A percentile compares a stretch with the other conserved stretches of the same genome.
Evolutionary conservation across 441 rosid genomes (phyloP).

Genomic region (Gossypium aridum): DNA sequence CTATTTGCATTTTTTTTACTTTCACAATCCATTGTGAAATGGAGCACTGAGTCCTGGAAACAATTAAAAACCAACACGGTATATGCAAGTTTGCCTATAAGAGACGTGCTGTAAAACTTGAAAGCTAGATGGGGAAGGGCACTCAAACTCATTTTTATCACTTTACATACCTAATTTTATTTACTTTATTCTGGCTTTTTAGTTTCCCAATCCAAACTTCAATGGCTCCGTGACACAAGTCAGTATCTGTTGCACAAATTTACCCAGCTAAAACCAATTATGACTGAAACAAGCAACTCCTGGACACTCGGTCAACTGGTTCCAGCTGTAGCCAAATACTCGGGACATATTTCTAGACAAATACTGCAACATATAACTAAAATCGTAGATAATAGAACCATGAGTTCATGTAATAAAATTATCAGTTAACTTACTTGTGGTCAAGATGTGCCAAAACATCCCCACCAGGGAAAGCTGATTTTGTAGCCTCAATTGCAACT

Average conservation of each 20-base stretch:
- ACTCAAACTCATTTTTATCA: background rate
- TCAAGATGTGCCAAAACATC: slow-evolving; percentile 78
- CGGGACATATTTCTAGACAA: background rate
- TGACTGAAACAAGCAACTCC: background rate
- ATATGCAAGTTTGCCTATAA: background rate
- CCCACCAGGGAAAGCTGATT: slow-evolving; percentile 66
- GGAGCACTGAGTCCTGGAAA: background rate
- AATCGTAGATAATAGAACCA: background rate
- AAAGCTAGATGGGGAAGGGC: background rate
- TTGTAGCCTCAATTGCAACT: slow-evolving; percentile 70
- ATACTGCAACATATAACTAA: background rate
- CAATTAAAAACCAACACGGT: background rate
- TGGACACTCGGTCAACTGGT: background rate
- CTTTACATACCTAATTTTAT: background rate
- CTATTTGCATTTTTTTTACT: background rate
- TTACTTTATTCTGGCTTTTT: background rate
- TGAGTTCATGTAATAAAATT: background rate
- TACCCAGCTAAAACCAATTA: background rate
- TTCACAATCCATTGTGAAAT: background rate
- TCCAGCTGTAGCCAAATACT: background rate
- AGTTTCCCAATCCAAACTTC: background rate
- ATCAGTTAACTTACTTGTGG: slow-evolving; percentile 48
- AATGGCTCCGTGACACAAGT: background rate
- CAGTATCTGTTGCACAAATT: background rate
- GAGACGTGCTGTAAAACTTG: background rate